Base-by-base conservation (phyloP, 345 rosid species). In the Balakata baccata region DNA sequence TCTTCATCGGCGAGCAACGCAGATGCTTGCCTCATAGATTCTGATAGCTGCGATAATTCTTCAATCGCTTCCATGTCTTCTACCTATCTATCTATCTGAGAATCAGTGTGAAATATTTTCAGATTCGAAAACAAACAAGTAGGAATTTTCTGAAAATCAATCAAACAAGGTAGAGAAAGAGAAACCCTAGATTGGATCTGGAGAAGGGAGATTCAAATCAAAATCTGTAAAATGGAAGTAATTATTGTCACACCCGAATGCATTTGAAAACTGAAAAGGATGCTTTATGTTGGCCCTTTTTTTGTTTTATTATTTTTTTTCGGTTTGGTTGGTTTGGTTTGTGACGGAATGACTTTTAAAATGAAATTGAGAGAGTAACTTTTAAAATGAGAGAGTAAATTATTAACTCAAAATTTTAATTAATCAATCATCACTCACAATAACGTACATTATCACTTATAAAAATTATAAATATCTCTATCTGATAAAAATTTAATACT, bases 1-100 rank as follows among this genome's bases (percentile, higher is more conserved):
- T 91, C 98, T 71, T 96, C 99, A 70, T 93, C 98, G 45, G 97
- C 97, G 46, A 96, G 97, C 53, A 96, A 74, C n/a, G 93, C 82
- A 38, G 90, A 80, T 20, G 97, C 99, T 71, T 90, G 96, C 70
- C 84, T 85, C 96, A 96, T 96, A 58, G 96, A 80, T 62, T 96
- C 97, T 34, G 98, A 85, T n/a, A 96, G 89, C 89, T 90, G 92
- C 22, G 78, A 68, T 69, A 96, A 80, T 80, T 96, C 98, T 59
- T 93, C 98, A 84, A 96, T 96, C 84, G 96, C 96, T 82, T 93
- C 99, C 99, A 96, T 93, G 10, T 57, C 62, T 22, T n/a, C 59
- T 20, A 18, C 54, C 16, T 12, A 16, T 6, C 25, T 25, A 57
- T 57, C 62, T 20, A 23, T 7, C 7, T 57, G 13, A 9, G 2